phyloP scores from a whole-genome alignment of 345 rosid genomes.

The Xanthoceras sorbifolium region DNA sequence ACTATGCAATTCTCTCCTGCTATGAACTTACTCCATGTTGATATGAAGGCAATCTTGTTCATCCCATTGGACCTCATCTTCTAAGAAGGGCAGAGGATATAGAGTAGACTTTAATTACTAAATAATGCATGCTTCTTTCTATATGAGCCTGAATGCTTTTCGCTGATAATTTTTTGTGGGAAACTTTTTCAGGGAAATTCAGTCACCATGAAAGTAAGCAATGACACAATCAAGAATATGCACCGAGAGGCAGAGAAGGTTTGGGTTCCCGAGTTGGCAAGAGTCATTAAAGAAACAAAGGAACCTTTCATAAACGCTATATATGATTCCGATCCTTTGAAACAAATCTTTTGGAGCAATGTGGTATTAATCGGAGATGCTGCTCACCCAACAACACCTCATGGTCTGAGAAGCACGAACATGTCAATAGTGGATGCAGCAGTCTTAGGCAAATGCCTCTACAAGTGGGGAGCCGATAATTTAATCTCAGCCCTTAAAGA shows the following conservation, averaged over 20 bases:
- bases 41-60: not conserved
- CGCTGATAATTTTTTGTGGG: not conserved
- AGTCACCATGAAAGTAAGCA: conserved; percentile 60
- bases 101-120: not conserved
- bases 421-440: conserved; percentile 76
- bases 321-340: conserved; percentile 71
- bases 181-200: conserved; percentile 52
- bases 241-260: conserved; percentile 59
- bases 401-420: conserved; percentile 79
- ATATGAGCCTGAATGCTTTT: not conserved
- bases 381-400: conserved; percentile 85
- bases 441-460: conserved; percentile 65
- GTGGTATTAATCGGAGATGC: conserved; percentile 75
- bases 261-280: conserved; percentile 68
- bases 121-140: not conserved
- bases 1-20: not conserved
- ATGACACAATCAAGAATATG: conserved; percentile 60
- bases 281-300: conserved; percentile 59
- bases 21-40: not conserved
- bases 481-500: conserved; percentile 59
- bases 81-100: not conserved
- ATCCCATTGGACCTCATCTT: not conserved
- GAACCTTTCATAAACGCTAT: conserved; percentile 83
- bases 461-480: conserved; percentile 49
- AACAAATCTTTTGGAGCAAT: conserved; percentile 51